Evolutionary conservation across 495 filamentous ascomycete species (phyloP).

Genomic region (Opeltia flavorubescens): DNA sequence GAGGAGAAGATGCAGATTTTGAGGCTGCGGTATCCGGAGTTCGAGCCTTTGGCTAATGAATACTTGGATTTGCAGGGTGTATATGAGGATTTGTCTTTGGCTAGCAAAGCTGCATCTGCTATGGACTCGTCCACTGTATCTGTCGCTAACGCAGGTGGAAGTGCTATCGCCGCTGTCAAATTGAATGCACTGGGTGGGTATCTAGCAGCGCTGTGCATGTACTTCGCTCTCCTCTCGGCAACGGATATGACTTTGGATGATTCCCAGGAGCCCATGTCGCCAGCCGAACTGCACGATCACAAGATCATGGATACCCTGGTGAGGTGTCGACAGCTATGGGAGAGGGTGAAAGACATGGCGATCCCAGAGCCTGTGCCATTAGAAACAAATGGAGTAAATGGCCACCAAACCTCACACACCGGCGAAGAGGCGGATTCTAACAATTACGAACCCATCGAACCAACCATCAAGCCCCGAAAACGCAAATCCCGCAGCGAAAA

Average conservation of each 20-base stretch:
- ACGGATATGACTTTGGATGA: conserved; percentile 39
- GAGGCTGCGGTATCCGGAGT: conserved; percentile 75
- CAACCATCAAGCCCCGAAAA: not conserved
- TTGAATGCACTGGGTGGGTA: conserved; percentile 67
- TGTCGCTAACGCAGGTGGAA: conserved; percentile 1
- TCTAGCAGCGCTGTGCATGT: conserved; percentile 74
- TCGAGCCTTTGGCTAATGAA: conserved; percentile 70
- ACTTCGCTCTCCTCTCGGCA: conserved; percentile 80
- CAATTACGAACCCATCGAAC: not conserved
- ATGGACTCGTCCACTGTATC: conserved; percentile 4
- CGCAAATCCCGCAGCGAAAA: conserved; percentile 31
- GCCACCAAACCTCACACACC: not conserved
- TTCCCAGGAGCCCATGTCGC: conserved; percentile 39
- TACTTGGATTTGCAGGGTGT: conserved; percentile 56
- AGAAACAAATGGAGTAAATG: not conserved
- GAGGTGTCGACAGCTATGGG: conserved; percentile 68
- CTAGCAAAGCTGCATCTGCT: conserved; percentile 40
- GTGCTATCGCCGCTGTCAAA: conserved; percentile 47
- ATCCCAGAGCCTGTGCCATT: conserved; percentile 15
- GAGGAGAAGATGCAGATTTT: conserved; percentile 67
- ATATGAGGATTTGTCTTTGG: conserved; percentile 40
- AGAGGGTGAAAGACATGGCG: conserved; percentile 46
- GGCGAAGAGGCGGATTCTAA: not conserved
- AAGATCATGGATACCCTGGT: conserved; percentile 76
- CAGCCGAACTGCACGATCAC: conserved; percentile 69